Conservation (phyloP, 1,284 basidiomycete genomes). For the Austroboletus rostrupii region DNA sequence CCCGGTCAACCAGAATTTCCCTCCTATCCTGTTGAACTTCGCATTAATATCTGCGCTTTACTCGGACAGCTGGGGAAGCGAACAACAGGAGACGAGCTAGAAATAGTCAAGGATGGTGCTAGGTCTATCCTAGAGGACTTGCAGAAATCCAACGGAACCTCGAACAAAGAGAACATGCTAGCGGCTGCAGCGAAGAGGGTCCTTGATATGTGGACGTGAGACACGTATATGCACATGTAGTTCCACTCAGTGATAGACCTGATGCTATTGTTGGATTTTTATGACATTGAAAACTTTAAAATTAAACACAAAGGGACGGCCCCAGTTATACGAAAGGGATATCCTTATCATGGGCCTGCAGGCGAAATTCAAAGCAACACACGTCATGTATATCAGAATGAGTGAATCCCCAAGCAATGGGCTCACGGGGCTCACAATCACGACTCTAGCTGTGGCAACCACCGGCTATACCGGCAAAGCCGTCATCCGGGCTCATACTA, state of each 20-base stretch:
- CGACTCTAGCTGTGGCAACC: background rate
- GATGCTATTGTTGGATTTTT: too few relatives aligned
- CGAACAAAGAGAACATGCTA: slow-evolving; percentile 44
- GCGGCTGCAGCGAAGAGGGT: slow-evolving; percentile 40
- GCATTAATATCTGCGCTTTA: slow-evolving; percentile 69
- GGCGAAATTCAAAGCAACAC: too few relatives aligned
- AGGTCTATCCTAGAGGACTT: slow-evolving; percentile 50
- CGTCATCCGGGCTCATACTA: background rate
- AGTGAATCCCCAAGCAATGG: too few relatives aligned
- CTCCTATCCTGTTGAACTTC: slow-evolving; percentile 61
- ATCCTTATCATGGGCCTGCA: too few relatives aligned
- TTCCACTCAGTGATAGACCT: background rate
- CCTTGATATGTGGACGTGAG: slow-evolving; percentile 42
- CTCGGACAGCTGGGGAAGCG: slow-evolving; percentile 59
- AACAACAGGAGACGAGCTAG: slow-evolving; percentile 44
- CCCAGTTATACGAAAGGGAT: too few relatives aligned
- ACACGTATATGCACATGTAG: background rate
- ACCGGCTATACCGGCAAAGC: slow-evolving; percentile 14
- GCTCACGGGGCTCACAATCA: too few relatives aligned
- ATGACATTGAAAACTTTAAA: too few relatives aligned
- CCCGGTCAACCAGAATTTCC: slow-evolving; percentile 35
- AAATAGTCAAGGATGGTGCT: slow-evolving; percentile 46
- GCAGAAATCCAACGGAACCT: slow-evolving; percentile 28
- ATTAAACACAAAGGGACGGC: too few relatives aligned
- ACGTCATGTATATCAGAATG: too few relatives aligned